Conservation (phyloP, 768 basidiomycete genomes). For the Suillus decipiens region DNA sequence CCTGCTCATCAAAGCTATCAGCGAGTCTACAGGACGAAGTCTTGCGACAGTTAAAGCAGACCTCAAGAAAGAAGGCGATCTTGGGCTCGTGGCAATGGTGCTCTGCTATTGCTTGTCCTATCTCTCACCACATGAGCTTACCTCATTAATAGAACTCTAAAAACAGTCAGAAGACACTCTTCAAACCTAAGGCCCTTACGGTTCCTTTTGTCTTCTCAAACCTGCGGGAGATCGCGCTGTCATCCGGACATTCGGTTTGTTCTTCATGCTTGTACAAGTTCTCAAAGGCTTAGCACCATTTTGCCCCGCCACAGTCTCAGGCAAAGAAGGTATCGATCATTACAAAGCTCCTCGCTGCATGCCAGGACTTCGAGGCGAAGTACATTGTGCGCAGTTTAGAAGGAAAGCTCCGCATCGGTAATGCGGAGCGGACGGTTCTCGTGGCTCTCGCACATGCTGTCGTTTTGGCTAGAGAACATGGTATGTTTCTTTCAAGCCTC, state of each 20-base stretch:
- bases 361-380: slow-evolving; percentile 90
- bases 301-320: slow-evolving; percentile 66
- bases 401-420: slow-evolving; percentile 95
- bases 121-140: slow-evolving; percentile 4
- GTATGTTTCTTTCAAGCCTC: slow-evolving; percentile 33
- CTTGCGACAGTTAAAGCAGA: slow-evolving; percentile 83
- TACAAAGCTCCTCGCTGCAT: slow-evolving; percentile 90
- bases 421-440: slow-evolving; percentile 94
- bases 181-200: slow-evolving; percentile 91
- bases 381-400: slow-evolving; percentile 95
- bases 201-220: slow-evolving; percentile 89
- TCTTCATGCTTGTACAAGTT: not conserved
- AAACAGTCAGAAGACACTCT: slow-evolving; percentile 89
- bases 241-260: slow-evolving; percentile 78
- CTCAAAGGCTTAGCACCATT: slow-evolving; percentile 12
- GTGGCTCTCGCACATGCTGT: slow-evolving; percentile 92
- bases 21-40: slow-evolving; percentile 91
- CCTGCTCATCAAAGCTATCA: slow-evolving; percentile 92
- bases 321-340: slow-evolving; percentile 93
- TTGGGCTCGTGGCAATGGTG: slow-evolving; percentile 95
- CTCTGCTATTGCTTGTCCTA: slow-evolving; percentile 2
- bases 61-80: slow-evolving; percentile 91
- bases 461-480: slow-evolving; percentile 71
- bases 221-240: slow-evolving; percentile 86
- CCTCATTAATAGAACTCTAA: slow-evolving; percentile 74